phyloP scores from a whole-genome alignment of 345 rosid species.

The Euphorbia lathyris region DNA sequence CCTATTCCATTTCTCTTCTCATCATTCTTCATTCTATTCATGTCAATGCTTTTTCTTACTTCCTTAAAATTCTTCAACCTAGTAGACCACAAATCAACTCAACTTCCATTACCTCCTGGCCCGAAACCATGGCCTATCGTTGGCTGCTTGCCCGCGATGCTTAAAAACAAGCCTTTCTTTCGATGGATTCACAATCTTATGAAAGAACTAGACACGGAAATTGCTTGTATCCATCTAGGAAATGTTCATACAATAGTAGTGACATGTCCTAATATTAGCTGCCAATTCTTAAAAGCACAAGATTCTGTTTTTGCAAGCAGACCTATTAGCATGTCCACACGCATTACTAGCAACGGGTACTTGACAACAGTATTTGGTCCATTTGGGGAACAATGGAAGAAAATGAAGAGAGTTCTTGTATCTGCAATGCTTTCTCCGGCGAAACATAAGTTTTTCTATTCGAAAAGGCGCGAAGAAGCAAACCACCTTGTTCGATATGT shows the following conservation, averaged over 20 bases:
- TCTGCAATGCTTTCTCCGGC: conserved; percentile 23
- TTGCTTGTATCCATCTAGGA: conserved; percentile 42
- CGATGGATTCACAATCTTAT: conserved; percentile 12
- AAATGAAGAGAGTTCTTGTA: conserved; percentile 38
- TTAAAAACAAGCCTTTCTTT: conserved; percentile 31
- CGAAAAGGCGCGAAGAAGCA: conserved; percentile 39
- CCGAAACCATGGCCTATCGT: conserved; percentile 45
- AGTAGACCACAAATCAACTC: neutral
- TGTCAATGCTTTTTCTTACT: neutral
- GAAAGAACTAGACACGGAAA: conserved; percentile 33
- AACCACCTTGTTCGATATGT: conserved; percentile 37
- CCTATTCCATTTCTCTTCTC: neutral
- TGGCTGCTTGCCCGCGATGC: conserved; percentile 35
- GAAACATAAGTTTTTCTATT: conserved; percentile 14
- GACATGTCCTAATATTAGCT: conserved; percentile 34
- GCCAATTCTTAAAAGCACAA: conserved; percentile 37
- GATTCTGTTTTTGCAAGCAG: conserved; percentile 42
- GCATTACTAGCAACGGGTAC: conserved; percentile 28
- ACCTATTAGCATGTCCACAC: conserved; percentile 26
- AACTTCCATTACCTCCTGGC: conserved; percentile 27
- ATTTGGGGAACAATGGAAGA: conserved; percentile 44
- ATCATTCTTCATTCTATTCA: neutral
- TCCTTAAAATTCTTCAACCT: neutral
- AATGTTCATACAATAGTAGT: conserved; percentile 9
- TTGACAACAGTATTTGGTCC: conserved; percentile 32